phyloP scores from a whole-genome alignment of 495 filamentous ascomycete genomes.

The Xylaria acuta region DNA sequence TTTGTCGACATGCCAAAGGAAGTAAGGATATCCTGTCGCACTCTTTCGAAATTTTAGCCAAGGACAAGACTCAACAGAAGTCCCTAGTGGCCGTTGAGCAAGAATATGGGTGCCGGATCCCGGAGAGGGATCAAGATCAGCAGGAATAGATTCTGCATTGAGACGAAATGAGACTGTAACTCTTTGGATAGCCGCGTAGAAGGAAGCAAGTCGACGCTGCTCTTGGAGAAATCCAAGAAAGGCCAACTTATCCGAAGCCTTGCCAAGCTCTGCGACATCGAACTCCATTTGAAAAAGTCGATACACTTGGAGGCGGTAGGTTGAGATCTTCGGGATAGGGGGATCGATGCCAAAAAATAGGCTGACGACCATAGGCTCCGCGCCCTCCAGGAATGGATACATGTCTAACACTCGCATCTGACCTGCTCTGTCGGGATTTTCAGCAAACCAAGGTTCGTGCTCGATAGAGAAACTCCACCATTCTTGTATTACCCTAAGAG shows the following conservation, averaged over 20 bases:
- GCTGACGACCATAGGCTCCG: not conserved
- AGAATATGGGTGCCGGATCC: not conserved
- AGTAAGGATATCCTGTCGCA: not conserved
- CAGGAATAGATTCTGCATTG: not conserved
- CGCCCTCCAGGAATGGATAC: not conserved
- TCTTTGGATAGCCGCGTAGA: not conserved
- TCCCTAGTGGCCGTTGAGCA: not conserved
- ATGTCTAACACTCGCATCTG: not conserved
- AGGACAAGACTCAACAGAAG: not conserved
- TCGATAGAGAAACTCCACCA: not conserved
- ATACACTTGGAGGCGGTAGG: not conserved
- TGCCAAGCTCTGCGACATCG: not conserved
- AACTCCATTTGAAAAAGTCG: not conserved
- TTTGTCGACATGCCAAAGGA: not conserved
- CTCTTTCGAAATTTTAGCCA: not conserved
- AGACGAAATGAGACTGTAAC: not conserved
- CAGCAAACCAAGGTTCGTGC: not conserved
- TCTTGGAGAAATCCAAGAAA: not conserved
- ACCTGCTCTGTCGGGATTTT: not conserved
- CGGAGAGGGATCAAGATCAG: not conserved
- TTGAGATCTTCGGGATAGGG: not conserved
- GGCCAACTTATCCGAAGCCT: not conserved
- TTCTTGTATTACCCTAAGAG: not conserved
- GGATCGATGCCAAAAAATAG: not conserved
- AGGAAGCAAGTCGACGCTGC: not conserved